Percentiles rank a stretch among this genome's conserved stretches.
Evolutionary conservation across 257 asterid species (phyloP).

Genomic region (Nicotiana otophora): DNA sequence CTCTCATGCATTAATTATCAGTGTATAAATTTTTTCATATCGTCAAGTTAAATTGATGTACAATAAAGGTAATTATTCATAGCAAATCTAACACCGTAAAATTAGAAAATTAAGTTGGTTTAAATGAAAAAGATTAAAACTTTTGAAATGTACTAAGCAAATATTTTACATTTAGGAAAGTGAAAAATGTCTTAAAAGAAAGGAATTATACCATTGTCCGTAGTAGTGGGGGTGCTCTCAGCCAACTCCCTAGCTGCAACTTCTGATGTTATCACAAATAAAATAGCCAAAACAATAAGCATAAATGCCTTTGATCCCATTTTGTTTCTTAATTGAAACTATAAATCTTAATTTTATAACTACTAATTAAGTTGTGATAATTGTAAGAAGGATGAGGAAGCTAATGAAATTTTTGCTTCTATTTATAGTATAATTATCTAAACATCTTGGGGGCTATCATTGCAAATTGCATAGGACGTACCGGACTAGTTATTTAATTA

Average conservation of each 20-base stretch:
- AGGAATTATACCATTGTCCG: background rate
- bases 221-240: background rate
- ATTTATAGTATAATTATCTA: background rate
- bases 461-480: background rate
- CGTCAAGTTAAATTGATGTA: too few relatives aligned
- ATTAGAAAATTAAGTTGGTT: too few relatives aligned
- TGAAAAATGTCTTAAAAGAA: background rate
- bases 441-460: background rate
- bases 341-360: background rate
- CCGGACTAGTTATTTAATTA: background rate
- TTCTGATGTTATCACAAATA: conserved; percentile 5
- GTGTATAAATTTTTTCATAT: too few relatives aligned
- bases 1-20: too few relatives aligned
- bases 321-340: background rate
- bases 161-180: too few relatives aligned
- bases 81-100: too few relatives aligned
- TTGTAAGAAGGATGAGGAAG: background rate
- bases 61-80: too few relatives aligned
- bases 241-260: conserved; percentile 19
- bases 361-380: background rate
- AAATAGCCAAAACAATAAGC: conserved; percentile 8
- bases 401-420: background rate
- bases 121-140: too few relatives aligned
- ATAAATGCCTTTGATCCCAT: conserved; percentile 15
- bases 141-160: too few relatives aligned